Percentiles rank a stretch among this genome's conserved stretches.
phyloP scores from a whole-genome alignment of 1,139 yeast species.

The Pichia inconspicua region DNA sequence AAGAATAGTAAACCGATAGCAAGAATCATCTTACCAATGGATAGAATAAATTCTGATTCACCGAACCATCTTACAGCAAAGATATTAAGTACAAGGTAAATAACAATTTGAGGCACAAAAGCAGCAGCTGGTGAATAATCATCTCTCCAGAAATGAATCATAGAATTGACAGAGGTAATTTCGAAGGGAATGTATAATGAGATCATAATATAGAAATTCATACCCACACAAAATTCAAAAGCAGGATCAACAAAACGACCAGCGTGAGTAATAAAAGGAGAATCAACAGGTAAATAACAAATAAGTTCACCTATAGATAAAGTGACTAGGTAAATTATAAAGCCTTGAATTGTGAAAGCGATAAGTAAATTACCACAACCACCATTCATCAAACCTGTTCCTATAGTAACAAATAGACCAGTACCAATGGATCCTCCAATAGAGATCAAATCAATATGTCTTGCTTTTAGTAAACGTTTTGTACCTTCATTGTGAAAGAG shows the following conservation, averaged over 20 bases:
- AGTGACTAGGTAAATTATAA: constrained; percentile 30
- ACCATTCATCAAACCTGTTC: constrained; percentile 55
- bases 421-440: constrained; percentile 82
- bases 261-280: constrained; percentile 45
- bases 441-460: constrained; percentile 68
- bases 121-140: constrained; percentile 44
- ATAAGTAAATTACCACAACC: constrained; percentile 72
- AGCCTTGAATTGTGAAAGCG: constrained; percentile 50
- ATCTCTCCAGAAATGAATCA: constrained; percentile 44
- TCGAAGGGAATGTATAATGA: constrained; percentile 44
- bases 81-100: constrained; percentile 33
- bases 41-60: constrained; percentile 57
- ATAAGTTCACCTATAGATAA: constrained; percentile 45
- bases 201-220: constrained; percentile 43
- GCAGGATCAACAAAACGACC: constrained; percentile 47
- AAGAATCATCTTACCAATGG: constrained; percentile 48
- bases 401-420: constrained; percentile 65
- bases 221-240: constrained; percentile 39
- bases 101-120: constrained; percentile 32
- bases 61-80: constrained; percentile 43
- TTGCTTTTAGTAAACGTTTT: constrained; percentile 30
- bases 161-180: constrained; percentile 43
- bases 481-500: constrained; percentile 1
- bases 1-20: constrained; percentile 43
- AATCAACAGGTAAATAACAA: constrained; percentile 39